Conservation (phyloP, 1,284 basidiomycete species). For the Ustilago lituana region DNA sequence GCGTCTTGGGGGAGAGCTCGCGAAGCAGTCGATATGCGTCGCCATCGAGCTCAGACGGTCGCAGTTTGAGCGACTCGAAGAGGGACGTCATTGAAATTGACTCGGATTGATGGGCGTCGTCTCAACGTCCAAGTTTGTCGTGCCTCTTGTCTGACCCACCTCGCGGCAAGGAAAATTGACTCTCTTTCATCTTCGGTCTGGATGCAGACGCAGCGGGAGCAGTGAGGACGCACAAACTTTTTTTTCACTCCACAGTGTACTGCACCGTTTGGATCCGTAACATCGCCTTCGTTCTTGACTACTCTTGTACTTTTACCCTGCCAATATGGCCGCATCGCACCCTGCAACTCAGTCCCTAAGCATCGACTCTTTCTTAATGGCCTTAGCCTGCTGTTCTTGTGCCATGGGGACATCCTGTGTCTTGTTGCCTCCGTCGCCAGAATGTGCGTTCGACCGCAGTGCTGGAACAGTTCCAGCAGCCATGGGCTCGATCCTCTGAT, state of each 20-base stretch:
- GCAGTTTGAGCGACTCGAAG: constrained; percentile 28
- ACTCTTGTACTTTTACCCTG: constrained; percentile 7
- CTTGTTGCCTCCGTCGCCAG: neutral
- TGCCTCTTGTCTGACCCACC: too few species aligned
- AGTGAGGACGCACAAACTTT: too few species aligned
- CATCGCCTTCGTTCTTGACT: neutral
- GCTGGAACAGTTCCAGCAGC: neutral
- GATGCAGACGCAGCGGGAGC: too few species aligned
- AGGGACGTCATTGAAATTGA: constrained; percentile 59
- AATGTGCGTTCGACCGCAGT: neutral
- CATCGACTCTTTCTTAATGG: constrained; percentile 4
- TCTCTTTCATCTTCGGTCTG: too few species aligned
- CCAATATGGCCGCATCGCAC: neutral
- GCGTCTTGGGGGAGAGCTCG: constrained; percentile 30
- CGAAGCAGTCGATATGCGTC: constrained; percentile 41
- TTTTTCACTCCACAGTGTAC: too few species aligned
- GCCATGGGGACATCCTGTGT: constrained; percentile 2
- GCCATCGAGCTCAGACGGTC: constrained; percentile 25
- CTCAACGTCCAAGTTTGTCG: too few species aligned
- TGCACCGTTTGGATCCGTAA: neutral
- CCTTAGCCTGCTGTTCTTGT: neutral
- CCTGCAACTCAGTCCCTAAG: constrained; percentile 5
- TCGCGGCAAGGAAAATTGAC: too few species aligned
- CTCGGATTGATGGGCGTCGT: constrained; percentile 41
- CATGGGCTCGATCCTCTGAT: neutral